Evolutionary conservation across 768 basidiomycete genomes (phyloP), one percentile per base, ranked within the genome.

Genomic region (Suillus weaverae): DNA sequence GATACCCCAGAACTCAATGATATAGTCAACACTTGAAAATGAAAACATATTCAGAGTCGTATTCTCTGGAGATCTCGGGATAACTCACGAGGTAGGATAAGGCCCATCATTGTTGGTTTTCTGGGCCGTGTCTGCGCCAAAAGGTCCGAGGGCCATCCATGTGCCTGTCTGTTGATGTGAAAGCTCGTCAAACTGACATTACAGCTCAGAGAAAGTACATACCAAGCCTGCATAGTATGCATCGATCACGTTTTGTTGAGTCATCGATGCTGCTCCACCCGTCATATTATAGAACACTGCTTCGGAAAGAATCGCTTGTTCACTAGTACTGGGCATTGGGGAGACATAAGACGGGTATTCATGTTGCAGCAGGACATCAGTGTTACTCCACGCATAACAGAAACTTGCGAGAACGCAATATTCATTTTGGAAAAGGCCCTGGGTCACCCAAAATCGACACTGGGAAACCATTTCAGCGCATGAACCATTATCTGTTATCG

Each of bases 341-440:
- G 39, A 20, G 7, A 33, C 4, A 36, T 64, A 59, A 0, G 65
- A 41, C 9, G 69, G 70, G 60, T 71, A 71, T 38, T 63, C 59
- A 10, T 68, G 8, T 22, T 50, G 26, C 46, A 71, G 65, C 9
- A 71, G 63, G 7, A 72, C 69, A 22, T 71, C 63, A 3, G 70
- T 70, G 61, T 62, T 63, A 41, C 65, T 70, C 69, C 68, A 67
- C 2, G 71, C 69, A 18, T 71, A 71, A 41, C 71, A 71, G 55
- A 73, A 67, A 53, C 71, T 71, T 5, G 67, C 71, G 38, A 71
- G 70, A 10, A 71, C 69, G 33, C 71, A 71, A 32, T 33, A 65
- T 30, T 69, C 71, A 62, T 72, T 73, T 54, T 70, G 71, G 69
- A 71, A 71, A 5, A 72, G 65, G 13, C 71, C 70, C 18, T 51